Evolutionary conservation across 1,284 basidiomycete genomes (phyloP), one percentile per base, ranked within the genome.

Genomic region (Boletus semigastroideus): DNA sequence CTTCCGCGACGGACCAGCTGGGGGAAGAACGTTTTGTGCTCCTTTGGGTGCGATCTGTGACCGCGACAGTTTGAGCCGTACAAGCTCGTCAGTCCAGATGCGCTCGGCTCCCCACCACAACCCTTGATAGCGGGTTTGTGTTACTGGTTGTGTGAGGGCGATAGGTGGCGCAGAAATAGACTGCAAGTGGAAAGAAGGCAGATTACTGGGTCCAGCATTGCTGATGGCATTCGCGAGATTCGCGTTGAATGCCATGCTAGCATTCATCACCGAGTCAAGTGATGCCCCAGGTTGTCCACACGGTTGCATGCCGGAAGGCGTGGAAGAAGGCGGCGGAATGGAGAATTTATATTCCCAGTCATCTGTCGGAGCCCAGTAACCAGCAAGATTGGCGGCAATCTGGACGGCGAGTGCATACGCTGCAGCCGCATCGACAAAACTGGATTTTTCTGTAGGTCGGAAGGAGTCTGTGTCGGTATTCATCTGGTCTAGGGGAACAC

Each of bases 61-160:
- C 30, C 89, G 78, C 1, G 82, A 77, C 31, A 86, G 68, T 60
- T 89, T 88, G 44, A 94, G 72, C n/a, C 91, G 80, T 22, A 94
- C 82, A 49, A 94, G 78, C 57, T 94, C 92, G 53, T 89, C 88
- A 9, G 79, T 73, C 92, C 92, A 94, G 49, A 94, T 87, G n/a
- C 90, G 80, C 65, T 94, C 92, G 1, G 86, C 80, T 10, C 92
- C 92, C 85, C 87, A 90, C 90, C 90, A 94, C 13, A 94, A 63
- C 1, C 92, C 92, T 66, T 94, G 89, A 66, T 80, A 90, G 36
- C 82, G 76, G 34, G 69, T 76, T 60, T 86, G 83, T 0, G 67
- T 71, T 25, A 77, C 60, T 4, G 61, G 70, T 49, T 72, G 69
- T 7, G 59, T 57, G 27, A 66, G 60, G 44, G 64, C 55, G 27